Evolutionary conservation across 768 basidiomycete genomes (phyloP).

Genomic region (Pholiota conissans): DNA sequence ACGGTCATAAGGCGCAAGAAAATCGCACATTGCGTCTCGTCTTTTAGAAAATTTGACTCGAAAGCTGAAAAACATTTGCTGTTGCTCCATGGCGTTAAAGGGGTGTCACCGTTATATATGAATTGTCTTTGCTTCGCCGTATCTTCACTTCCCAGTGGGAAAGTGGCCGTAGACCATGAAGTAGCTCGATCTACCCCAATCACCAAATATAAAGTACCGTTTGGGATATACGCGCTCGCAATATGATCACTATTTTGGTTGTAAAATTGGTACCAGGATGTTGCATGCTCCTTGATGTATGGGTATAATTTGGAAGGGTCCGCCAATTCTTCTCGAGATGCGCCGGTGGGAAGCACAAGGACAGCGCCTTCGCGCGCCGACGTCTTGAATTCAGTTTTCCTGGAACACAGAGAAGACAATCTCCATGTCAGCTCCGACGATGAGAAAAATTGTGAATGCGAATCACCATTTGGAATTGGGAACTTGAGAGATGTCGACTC

Average conservation of each 20-base stretch:
- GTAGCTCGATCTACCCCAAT: not conserved
- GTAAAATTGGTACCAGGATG: slow-evolving; percentile 1
- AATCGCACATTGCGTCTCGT: not conserved
- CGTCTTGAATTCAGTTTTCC: not conserved
- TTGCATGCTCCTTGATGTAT: not conserved
- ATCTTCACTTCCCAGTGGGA: not conserved
- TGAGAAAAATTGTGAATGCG: not conserved
- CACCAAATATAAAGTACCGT: not conserved
- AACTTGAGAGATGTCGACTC: not conserved
- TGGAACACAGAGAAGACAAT: not conserved
- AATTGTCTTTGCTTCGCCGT: not conserved
- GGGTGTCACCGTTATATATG: not conserved
- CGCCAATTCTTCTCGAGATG: not conserved
- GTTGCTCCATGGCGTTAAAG: not conserved
- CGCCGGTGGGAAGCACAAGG: not conserved
- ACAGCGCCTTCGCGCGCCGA: not conserved
- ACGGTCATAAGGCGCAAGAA: not conserved
- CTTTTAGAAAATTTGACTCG: not conserved
- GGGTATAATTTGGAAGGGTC: not conserved
- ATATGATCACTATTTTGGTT: not conserved
- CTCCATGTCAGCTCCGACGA: not conserved
- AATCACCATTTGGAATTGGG: not conserved
- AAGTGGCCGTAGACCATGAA: not conserved
- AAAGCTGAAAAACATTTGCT: too few species aligned
- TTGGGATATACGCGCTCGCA: not conserved